These are phyloP conservation scores for Litchi chinensis DNA, from an alignment of 345 rosid genomes.

Conservation along the genomic window DNA sequence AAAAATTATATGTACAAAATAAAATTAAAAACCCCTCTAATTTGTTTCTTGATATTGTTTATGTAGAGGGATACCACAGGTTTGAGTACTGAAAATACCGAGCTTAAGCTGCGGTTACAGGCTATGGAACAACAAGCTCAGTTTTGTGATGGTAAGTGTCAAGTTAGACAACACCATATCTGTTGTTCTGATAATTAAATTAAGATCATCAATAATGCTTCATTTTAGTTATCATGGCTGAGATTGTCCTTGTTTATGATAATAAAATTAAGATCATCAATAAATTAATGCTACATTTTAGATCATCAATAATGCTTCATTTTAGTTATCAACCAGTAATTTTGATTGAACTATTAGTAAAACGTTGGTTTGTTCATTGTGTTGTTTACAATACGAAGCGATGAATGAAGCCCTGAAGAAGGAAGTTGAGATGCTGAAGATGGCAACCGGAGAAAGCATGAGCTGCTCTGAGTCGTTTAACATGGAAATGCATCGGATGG, in stretches of 20 bases:
- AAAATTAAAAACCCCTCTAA: background rate
- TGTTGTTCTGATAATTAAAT: no score
- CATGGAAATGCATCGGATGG: conserved; percentile 51
- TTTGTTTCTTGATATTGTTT: background rate
- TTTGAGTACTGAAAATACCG: conserved; percentile 65
- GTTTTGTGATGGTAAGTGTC: conserved; percentile 70
- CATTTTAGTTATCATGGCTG: no score
- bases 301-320: no score
- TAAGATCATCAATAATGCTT: background rate
- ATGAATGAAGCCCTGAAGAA: conserved; percentile 64
- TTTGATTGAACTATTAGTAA: background rate
- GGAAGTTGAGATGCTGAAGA: conserved; percentile 68
- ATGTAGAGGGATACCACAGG: conserved; percentile 76
- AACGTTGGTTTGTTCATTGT: background rate
- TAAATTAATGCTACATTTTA: no score
- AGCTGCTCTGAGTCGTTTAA: conserved; percentile 44
- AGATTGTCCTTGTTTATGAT: no score
- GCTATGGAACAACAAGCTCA: conserved; percentile 86
- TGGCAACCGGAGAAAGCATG: conserved; percentile 58
- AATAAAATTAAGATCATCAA: no score
- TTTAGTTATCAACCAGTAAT: background rate
- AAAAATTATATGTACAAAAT: no score
- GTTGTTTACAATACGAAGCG: conserved; percentile 33
- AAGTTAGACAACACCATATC: no score
- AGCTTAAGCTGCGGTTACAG: conserved; percentile 73